phyloP scores from a whole-genome alignment of 352 stramenopile genomes.

The Phytopythium chamaehyphon region DNA sequence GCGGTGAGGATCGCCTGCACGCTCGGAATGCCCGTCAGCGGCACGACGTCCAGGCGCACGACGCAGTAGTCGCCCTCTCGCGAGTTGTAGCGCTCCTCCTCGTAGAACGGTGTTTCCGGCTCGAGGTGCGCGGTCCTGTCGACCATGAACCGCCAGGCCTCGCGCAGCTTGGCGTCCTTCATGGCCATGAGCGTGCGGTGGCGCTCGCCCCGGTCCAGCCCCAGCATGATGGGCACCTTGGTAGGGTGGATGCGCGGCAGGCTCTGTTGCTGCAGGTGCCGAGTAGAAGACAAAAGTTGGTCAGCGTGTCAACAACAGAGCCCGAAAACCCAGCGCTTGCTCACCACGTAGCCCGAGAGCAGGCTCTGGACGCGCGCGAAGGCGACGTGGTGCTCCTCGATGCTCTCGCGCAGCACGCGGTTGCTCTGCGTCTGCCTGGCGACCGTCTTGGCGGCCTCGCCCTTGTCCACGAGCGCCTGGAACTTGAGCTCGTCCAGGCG shows the following conservation, averaged over 20 bases:
- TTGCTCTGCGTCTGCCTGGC: constrained; percentile 1
- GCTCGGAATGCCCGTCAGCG: constrained; percentile 20
- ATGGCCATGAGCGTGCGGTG: constrained; percentile 20
- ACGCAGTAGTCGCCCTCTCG: constrained; percentile 33
- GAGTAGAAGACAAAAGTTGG: no score
- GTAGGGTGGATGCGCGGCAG: constrained; percentile 23
- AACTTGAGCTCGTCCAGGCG: constrained; percentile 34
- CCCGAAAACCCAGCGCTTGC: neutral
- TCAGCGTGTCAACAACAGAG: no score
- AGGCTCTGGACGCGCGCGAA: constrained; percentile 25
- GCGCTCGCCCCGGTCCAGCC: constrained; percentile 18
- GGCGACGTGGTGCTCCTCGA: constrained; percentile 32
- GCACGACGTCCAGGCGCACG: constrained; percentile 36
- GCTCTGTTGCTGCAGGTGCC: constrained; percentile 13
- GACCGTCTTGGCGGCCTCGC: constrained; percentile 8
- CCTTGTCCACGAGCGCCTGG: constrained; percentile 15
- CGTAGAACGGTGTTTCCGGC: constrained; percentile 19
- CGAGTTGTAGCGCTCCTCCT: constrained; percentile 41
- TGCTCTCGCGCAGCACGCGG: constrained; percentile 19
- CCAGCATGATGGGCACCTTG: constrained; percentile 29
- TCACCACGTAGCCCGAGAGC: constrained; percentile 15
- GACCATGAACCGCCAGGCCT: constrained; percentile 25
- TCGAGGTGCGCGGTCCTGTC: constrained; percentile 23
- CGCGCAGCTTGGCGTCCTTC: constrained; percentile 22
- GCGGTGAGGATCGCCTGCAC: constrained; percentile 34